Evolutionary conservation across 352 stramenopile species (phyloP).

Genomic region (Phytopythium oedochilum): DNA sequence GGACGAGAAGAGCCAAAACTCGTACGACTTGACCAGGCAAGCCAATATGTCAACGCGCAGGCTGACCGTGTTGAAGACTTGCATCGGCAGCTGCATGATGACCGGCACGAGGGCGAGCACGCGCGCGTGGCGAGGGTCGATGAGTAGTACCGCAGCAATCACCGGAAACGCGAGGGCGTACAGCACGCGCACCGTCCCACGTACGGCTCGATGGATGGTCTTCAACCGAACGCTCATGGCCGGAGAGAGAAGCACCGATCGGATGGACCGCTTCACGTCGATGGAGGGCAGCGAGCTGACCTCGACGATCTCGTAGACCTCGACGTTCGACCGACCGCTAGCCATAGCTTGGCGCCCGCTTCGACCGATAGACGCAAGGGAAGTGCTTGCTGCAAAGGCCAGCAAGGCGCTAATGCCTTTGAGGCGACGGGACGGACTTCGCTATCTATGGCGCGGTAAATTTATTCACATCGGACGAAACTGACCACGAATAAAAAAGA

Average conservation of each 20-base stretch:
- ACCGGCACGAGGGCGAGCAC: not conserved
- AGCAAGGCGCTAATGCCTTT: no score
- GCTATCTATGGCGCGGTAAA: not conserved
- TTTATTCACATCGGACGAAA: no score
- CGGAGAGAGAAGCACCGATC: conserved; percentile 1
- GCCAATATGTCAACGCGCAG: conserved; percentile 20
- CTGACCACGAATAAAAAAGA: no score
- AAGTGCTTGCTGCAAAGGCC: no score
- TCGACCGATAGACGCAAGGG: no score
- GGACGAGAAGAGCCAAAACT: conserved; percentile 25
- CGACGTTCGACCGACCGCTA: not conserved
- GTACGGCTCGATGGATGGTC: not conserved
- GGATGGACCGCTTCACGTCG: conserved; percentile 8
- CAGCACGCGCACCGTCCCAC: not conserved
- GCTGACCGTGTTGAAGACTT: conserved; percentile 1
- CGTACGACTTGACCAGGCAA: conserved; percentile 16
- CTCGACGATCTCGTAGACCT: conserved; percentile 12
- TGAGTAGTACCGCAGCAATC: not conserved
- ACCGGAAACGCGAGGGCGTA: conserved; percentile 5
- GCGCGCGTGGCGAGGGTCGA: not conserved
- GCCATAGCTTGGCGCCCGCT: not conserved
- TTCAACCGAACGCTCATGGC: not conserved
- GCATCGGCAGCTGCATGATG: not conserved
- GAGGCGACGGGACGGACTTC: no score
- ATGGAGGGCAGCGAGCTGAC: conserved; percentile 3